A percentile compares a stretch with the other conserved stretches of the same genome.
Evolutionary conservation across 2,329 filamentous ascomycete species (phyloP).

Genomic region (Beauveria scarabaeidicola): DNA sequence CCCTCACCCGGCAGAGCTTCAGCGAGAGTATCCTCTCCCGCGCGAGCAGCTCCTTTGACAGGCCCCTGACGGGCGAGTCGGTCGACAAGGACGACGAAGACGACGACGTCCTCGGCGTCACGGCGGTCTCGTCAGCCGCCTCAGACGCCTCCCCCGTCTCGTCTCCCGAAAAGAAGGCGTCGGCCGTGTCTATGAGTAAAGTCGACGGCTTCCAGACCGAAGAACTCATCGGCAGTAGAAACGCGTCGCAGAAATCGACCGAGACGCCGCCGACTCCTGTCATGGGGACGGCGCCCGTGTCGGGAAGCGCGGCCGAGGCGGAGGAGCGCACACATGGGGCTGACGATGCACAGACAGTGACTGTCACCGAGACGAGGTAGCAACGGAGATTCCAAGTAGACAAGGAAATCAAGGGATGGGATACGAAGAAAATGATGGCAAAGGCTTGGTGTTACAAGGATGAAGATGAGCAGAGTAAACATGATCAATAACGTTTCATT

Average conservation of each 20-base stretch:
- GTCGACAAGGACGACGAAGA: background rate
- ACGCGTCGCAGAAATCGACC: background rate
- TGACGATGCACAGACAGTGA: too few relatives aligned
- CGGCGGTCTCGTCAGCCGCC: constrained; percentile 3
- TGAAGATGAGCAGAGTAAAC: background rate
- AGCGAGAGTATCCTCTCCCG: constrained; percentile 37
- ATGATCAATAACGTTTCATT: background rate
- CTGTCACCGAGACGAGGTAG: too few relatives aligned
- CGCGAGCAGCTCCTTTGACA: constrained; percentile 22
- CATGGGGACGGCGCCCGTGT: background rate
- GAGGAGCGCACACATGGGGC: background rate
- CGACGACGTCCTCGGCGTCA: constrained; percentile 3
- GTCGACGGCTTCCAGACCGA: constrained; percentile 9
- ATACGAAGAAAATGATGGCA: background rate
- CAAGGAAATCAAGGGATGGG: background rate
- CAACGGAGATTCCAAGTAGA: too few relatives aligned
- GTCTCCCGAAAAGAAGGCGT: constrained; percentile 13
- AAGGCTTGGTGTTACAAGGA: background rate
- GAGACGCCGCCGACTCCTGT: background rate
- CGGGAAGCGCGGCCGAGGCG: background rate
- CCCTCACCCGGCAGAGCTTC: constrained; percentile 33
- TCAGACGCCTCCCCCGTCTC: background rate
- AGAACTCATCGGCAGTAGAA: background rate
- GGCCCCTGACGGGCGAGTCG: constrained; percentile 13
- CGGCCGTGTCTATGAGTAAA: background rate